phyloP scores from a whole-genome alignment of 2,329 filamentous ascomycete genomes.

The Chaetomiaceae sp. region DNA sequence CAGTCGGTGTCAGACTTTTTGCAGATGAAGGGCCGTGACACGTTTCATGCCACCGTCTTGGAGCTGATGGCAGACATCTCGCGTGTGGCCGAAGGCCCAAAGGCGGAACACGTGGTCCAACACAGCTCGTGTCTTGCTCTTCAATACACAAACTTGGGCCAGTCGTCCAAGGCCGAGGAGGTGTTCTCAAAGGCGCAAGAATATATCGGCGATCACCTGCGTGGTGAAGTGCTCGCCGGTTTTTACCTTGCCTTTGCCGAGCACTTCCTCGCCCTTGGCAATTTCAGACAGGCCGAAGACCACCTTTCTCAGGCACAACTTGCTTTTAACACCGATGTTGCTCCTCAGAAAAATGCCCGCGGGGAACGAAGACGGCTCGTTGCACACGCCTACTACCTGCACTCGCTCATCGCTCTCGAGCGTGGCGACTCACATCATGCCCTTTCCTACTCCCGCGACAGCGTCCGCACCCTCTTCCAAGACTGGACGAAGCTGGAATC shows the following conservation, averaged over 20 bases:
- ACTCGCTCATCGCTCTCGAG: conserved; percentile 61
- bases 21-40: conserved; percentile 46
- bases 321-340: conserved; percentile 29
- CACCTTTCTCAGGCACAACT: conserved; percentile 39
- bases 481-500: conserved; percentile 52
- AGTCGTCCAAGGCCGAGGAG: conserved; percentile 45
- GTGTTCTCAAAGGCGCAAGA: conserved; percentile 55
- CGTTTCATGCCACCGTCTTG: conserved; percentile 42
- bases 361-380: conserved; percentile 45
- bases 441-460: conserved; percentile 51
- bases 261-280: conserved; percentile 64
- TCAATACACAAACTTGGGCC: conserved; percentile 51
- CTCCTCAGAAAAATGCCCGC: conserved; percentile 9
- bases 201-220: conserved; percentile 36
- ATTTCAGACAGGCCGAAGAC: conserved; percentile 54
- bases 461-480: conserved; percentile 51
- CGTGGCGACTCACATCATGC: conserved; percentile 55
- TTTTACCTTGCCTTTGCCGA: conserved; percentile 71
- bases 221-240: conserved; percentile 39
- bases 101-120: conserved; percentile 38
- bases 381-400: conserved; percentile 57
- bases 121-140: conserved; percentile 46
- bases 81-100: conserved; percentile 30
- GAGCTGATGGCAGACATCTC: conserved; percentile 44
- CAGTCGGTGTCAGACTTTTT: conserved; percentile 48